Base-by-base conservation (phyloP, 139 green algal species). In the Chlamydomonas incerta region DNA sequence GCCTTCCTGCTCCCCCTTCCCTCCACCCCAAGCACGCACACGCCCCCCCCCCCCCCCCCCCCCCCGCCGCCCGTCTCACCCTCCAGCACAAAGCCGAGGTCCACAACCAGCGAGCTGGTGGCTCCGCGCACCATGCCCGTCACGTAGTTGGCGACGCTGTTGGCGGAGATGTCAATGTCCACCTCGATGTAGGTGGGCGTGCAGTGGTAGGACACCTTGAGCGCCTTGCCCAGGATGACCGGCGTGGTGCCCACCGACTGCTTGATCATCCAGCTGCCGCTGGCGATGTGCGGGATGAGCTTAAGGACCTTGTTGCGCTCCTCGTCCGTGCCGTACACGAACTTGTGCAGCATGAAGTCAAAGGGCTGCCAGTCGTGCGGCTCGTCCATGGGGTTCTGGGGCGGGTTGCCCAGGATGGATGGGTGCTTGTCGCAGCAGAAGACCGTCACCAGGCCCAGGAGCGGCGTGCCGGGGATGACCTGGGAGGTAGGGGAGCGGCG, bases 241-340 rank as follows among this genome's bases (percentile, higher is more conserved):
- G 90, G 90, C 50, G 90, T 93, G 41, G 55, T 90, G 67, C 90
- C 90, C 29, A 93, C 90, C 28, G 41, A 63, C 88, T 93, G 90
- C 85, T 85, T 86, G 37, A 93, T 81, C 35, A 92, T 66, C 90
- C 90, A 93, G 33, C 47, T 80, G 72, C 88, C 87, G 46, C 87
- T 37, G 29, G 90, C 87, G 37, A 93, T 74, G 76, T 80, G 82
- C 28, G 88, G 88, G 15, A 93, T 87, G 35, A 93, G 85, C 82
- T 93, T 93, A 66, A 93, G 81, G 81, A 88, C 58, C n/a, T n/a
- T 67, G 88, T 88, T 65, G 58, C 90, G 81, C 33, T 84, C 72
- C n/a, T 81, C 81, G 70, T 88, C 85, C 26, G 62, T 74, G 75
- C 87, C 86, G 47, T 90, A 73, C 47, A 90, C 62, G 76, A 92